Conservation (phyloP, 192 early-diverging fungal species). For the Diversispora eburnea region DNA sequence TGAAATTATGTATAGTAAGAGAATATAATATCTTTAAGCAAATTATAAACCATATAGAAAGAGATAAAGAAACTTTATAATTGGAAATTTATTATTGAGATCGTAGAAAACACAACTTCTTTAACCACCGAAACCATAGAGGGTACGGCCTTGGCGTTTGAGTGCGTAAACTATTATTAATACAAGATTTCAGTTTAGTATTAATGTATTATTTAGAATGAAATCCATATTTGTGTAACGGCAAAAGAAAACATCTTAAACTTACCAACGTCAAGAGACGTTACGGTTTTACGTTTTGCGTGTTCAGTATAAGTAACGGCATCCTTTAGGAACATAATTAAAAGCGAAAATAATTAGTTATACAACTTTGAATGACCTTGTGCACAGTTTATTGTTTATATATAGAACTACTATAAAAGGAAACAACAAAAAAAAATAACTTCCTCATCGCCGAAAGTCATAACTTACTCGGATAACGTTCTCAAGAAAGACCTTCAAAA, state of each 20-base stretch:
- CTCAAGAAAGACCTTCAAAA: constrained; percentile 97
- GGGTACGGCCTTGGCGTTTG: constrained; percentile 96
- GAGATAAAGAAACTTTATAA: too few relatives aligned
- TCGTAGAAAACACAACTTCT: too few relatives aligned
- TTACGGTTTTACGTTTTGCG: constrained; percentile 99
- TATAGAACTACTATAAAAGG: neutral
- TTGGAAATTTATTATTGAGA: too few relatives aligned
- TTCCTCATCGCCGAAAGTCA: neutral
- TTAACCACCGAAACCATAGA: constrained; percentile 72
- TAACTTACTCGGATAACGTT: constrained; percentile 81
- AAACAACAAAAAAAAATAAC: neutral
- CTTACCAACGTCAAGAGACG: constrained; percentile 86
- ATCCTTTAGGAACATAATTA: constrained; percentile 24
- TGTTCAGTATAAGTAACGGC: constrained; percentile 96
- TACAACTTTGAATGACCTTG: too few relatives aligned
- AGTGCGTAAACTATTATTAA: constrained; percentile 80
- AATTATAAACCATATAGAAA: too few relatives aligned
- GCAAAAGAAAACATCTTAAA: neutral
- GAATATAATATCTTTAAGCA: too few relatives aligned
- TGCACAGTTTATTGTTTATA: neutral
- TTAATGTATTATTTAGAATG: neutral
- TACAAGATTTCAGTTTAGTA: neutral
- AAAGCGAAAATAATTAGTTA: constrained; percentile 53
- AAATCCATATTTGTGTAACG: neutral
- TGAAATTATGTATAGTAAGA: too few relatives aligned